A percentile compares a stretch with the other conserved stretches of the same genome.
These are phyloP conservation scores for Lizonia empirigonia DNA, from an alignment of 2,329 filamentous ascomycete species.

Conservation along the genomic window DNA sequence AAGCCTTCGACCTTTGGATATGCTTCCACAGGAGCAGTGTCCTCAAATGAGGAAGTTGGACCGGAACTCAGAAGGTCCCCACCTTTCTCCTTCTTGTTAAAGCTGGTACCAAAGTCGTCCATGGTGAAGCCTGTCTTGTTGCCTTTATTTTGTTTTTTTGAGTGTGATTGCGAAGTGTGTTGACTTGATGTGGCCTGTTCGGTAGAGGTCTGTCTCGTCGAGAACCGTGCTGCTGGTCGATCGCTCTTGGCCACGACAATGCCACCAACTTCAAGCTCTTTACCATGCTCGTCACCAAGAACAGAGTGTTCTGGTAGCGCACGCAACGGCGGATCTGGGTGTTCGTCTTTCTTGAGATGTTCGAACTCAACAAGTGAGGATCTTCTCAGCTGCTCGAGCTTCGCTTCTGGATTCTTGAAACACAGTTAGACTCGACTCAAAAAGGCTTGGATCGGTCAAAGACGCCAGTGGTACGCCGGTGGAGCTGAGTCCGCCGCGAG, in stretches of 20 bases:
- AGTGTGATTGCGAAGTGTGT: conserved; percentile 5
- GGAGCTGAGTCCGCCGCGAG: conserved; percentile 27
- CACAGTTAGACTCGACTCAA: conserved; percentile 38
- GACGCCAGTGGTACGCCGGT: conserved; percentile 39
- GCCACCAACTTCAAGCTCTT: conserved; percentile 15
- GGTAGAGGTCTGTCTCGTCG: conserved; percentile 2
- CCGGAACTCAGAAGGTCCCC: not conserved
- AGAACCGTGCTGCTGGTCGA: conserved; percentile 13
- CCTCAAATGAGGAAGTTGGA: conserved; percentile 8
- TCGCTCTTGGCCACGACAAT: conserved; percentile 13
- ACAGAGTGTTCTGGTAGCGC: conserved; percentile 47
- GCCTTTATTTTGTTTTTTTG: conserved; percentile 16
- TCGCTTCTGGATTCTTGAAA: conserved; percentile 53
- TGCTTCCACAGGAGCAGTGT: conserved; percentile 8
- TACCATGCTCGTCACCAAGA: conserved; percentile 15
- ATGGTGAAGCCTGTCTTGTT: conserved; percentile 28
- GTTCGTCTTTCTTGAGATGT: conserved; percentile 44
- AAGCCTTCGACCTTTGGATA: conserved; percentile 9
- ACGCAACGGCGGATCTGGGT: conserved; percentile 40
- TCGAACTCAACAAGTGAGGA: conserved; percentile 53
- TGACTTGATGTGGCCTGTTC: conserved; percentile 4
- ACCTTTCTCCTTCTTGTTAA: conserved; percentile 14
- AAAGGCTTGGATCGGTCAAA: conserved; percentile 33
- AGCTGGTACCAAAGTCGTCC: conserved; percentile 24
- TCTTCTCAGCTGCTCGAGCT: conserved; percentile 55